Base-by-base conservation (phyloP, 345 rosid species). In the Zanthoxylum bungeanum region DNA sequence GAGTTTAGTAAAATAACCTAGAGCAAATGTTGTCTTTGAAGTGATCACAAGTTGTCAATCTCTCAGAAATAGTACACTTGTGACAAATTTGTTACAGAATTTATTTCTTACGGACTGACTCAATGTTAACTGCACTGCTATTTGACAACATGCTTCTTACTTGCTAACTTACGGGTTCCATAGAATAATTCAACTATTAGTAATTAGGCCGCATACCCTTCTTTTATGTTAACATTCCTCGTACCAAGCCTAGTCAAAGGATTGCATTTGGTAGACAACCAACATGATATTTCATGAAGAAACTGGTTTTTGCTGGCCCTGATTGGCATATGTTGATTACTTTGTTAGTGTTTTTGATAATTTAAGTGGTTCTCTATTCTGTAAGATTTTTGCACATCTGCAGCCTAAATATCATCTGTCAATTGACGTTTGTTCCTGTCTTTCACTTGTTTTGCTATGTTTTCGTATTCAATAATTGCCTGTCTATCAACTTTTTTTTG, bases 321-420 rank as follows among this genome's bases (percentile, higher is more conserved):
- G 30, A 39, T 25, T 61, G 19, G 66, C 28, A 25, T 22, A 42
- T 44, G 49, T 3, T 6, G 28, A 22, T 37, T n/a, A 28, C 47
- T 8, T 60, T 10, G 3, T 28, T 36, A n/a, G 44, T 21, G 34
- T 12, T 22, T 21, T 0, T 52, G 0, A 4, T 60, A 36, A 60
- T 9, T 60, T 61, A 21, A 10, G 17, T 61, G 3, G 19, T 25
- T 55, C 59, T 4, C 59, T 0, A 10, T 5, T 46, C 17, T 46
- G 14, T 21, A 14, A 19, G 63, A 10, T 44, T 63, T 73, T n/a
- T 33, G 68, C 59, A 21, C 9, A 52, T 76, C 68, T 12, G 63
- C 77, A 47, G 19, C 62, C 65, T 74, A 76, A 17, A 0, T 44
- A 33, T 65, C 62, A 51, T 73, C 75, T 51, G 25, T 52, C 11